Percentiles rank a stretch among this genome's conserved stretches.
Conservation (phyloP, 306 rosid genomes). For the Quercus ilex region DNA sequence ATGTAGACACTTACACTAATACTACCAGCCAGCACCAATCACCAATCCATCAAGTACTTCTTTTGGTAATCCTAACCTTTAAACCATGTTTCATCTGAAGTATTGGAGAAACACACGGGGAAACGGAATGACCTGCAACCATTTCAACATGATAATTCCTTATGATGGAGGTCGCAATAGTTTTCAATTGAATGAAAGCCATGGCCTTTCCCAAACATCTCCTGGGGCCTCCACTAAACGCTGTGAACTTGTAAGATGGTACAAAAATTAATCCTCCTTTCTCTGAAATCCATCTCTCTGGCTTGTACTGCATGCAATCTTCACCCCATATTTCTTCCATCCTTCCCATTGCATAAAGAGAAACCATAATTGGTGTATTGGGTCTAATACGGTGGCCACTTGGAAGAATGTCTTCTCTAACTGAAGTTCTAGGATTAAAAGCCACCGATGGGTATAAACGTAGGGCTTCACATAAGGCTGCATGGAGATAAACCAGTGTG, state of each 20-base stretch:
- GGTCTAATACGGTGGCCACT: conserved; percentile 32
- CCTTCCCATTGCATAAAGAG: conserved; percentile 35
- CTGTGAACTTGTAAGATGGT: conserved; percentile 29
- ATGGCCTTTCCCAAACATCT: conserved; percentile 32
- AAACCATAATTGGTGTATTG: conserved; percentile 1
- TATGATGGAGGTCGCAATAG: conserved; percentile 15
- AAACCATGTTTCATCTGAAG: conserved; percentile 47
- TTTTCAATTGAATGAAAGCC: conserved; percentile 27
- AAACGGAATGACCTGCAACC: conserved; percentile 15
- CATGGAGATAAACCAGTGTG: conserved; percentile 27
- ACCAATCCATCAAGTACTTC: conserved; percentile 1
- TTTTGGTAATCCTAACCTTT: conserved; percentile 30
- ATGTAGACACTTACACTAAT: too few relatives aligned
- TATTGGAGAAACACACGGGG: conserved; percentile 25
- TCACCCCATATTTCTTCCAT: conserved; percentile 32
- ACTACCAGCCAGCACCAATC: too few relatives aligned
- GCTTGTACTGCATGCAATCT: conserved; percentile 35
- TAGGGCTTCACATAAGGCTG: conserved; percentile 28
- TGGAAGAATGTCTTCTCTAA: conserved; percentile 17
- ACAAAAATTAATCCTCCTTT: conserved; percentile 7
- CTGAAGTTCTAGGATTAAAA: conserved; percentile 20
- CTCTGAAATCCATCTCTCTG: conserved; percentile 40
- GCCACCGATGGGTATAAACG: conserved; percentile 33
- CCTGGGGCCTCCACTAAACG: conserved; percentile 31
- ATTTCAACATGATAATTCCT: conserved; percentile 23